Evolutionary conservation across 1,284 basidiomycete species (phyloP).

Genomic region (Trichosporon ovoides): DNA sequence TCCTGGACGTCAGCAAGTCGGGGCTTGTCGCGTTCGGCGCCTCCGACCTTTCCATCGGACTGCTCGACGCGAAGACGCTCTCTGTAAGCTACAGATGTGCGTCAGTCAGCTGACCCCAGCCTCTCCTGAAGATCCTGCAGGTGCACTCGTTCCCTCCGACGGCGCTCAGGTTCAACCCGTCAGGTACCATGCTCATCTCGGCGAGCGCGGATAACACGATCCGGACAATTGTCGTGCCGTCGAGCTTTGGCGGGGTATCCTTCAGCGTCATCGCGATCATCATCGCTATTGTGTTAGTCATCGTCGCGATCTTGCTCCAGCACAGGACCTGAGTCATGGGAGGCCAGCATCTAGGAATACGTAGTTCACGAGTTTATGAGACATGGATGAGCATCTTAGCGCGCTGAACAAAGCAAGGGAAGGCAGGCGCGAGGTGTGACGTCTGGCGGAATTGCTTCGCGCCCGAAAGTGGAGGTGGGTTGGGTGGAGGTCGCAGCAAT

Average conservation of each 20-base stretch:
- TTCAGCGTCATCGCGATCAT: conserved; percentile 9
- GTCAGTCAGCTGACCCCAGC: conserved; percentile 55
- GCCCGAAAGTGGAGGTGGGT: not conserved
- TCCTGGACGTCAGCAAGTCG: conserved; percentile 81
- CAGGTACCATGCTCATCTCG: conserved; percentile 74
- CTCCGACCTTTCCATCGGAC: conserved; percentile 78
- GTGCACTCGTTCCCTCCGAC: conserved; percentile 95
- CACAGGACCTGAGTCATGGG: not conserved
- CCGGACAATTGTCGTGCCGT: conserved; percentile 71
- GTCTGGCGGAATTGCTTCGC: not conserved
- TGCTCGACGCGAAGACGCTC: conserved; percentile 75
- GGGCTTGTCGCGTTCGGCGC: conserved; percentile 82
- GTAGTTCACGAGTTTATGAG: conserved; percentile 6
- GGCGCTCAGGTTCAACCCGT: conserved; percentile 78
- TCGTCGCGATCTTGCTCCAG: conserved; percentile 7
- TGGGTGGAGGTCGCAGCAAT: conserved; percentile 1
- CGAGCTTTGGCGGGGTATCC: conserved; percentile 35
- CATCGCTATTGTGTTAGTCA: conserved; percentile 10
- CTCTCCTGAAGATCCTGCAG: conserved; percentile 77
- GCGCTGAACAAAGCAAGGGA: too few relatives aligned
- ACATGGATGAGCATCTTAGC: not conserved
- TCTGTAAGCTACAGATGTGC: conserved; percentile 64
- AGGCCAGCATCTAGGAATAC: too few relatives aligned
- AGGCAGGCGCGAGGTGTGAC: not conserved
- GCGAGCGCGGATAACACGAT: conserved; percentile 88